Evolutionary conservation across 1,284 basidiomycete genomes (phyloP), one percentile per base, ranked within the genome.

Genomic region (Anthracocystis walkeri): DNA sequence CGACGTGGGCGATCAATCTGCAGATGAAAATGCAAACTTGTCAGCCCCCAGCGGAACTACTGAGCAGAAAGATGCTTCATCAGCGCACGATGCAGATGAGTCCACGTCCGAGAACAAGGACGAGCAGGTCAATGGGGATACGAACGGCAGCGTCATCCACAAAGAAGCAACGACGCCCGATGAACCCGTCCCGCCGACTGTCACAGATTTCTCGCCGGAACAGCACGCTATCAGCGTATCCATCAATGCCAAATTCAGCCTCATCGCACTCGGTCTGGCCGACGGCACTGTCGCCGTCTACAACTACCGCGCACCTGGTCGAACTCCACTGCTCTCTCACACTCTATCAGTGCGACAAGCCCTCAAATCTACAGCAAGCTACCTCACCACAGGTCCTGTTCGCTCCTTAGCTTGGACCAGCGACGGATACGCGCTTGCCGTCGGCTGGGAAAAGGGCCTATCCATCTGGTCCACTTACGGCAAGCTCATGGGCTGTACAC

Each of bases 381-480:
- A 79, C 45, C 79, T 85, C 20, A 75, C 58, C 6, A 90, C 90
- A 1, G 95, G 95, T 0, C 85, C 88, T n/a, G 91, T 97, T 2
- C 89, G 87, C 49, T 86, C 90, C 14, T 88, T 97, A 84, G 46
- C 63, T 7, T 82, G 77, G 79, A 79, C 82, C n/a, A 93, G 95
- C 91, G 97, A 99, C 85, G 97, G 96, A 1, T 94, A 97, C 85
- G 94, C 93, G 1, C 88, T 99, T n/a, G 95, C 95, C n/a, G 93
- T 95, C 0, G 95, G 93, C 0, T 98, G 94, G 91, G 89, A 91
- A 70, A 86, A 90, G 63, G 95, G 94, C 4, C 97, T 95, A 92
- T 92, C 91, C 0, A 89, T 97, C 4, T 94, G 95, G 88, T 95
- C 92, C 82, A 91, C 96, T 33, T 93, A 93, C 27, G 95, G 97